These are phyloP conservation scores for Penicillium angulare DNA, from an alignment of 495 filamentous ascomycete species.

Conservation along the genomic window DNA sequence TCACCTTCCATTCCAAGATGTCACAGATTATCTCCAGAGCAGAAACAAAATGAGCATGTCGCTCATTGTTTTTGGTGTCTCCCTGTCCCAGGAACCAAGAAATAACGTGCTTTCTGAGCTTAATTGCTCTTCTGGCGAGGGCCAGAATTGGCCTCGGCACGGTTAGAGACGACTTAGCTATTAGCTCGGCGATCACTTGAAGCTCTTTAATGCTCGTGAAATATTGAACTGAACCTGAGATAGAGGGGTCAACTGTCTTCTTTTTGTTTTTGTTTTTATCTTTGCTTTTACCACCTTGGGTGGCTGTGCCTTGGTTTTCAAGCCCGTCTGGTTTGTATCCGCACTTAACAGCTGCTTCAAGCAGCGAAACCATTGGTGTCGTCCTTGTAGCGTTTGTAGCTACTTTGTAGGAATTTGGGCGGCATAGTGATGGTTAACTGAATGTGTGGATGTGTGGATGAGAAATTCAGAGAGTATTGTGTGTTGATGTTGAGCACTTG, in stretches of 20 bases:
- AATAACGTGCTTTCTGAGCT: slow-evolving; percentile 28
- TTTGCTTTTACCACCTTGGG: slow-evolving; percentile 16
- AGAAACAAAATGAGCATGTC: slow-evolving; percentile 29
- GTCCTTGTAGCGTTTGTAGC: slow-evolving; percentile 47
- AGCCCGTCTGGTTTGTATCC: slow-evolving; percentile 25
- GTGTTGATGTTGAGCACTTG: too few species aligned
- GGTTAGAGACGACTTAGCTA: slow-evolving; percentile 22
- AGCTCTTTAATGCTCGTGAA: slow-evolving; percentile 24
- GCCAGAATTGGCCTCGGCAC: slow-evolving; percentile 24
- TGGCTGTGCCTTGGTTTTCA: slow-evolving; percentile 1
- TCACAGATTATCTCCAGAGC: slow-evolving; percentile 21
- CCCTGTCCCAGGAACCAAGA: slow-evolving; percentile 30
- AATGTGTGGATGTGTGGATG: background rate
- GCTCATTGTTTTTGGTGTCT: slow-evolving; percentile 15
- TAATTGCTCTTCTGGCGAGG: slow-evolving; percentile 28
- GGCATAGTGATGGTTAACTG: background rate
- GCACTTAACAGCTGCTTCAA: slow-evolving; percentile 40
- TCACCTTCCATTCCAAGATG: slow-evolving; percentile 26
- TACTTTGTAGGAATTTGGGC: slow-evolving; percentile 34
- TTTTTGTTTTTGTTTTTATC: slow-evolving; percentile 15
- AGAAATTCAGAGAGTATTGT: too few species aligned
- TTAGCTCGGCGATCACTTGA: slow-evolving; percentile 27
- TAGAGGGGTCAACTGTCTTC: background rate
- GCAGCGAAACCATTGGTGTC: slow-evolving; percentile 50
- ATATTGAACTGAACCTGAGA: slow-evolving; percentile 18